phyloP scores from a whole-genome alignment of 2,329 filamentous ascomycete genomes.

The Talaromyces sp. region DNA sequence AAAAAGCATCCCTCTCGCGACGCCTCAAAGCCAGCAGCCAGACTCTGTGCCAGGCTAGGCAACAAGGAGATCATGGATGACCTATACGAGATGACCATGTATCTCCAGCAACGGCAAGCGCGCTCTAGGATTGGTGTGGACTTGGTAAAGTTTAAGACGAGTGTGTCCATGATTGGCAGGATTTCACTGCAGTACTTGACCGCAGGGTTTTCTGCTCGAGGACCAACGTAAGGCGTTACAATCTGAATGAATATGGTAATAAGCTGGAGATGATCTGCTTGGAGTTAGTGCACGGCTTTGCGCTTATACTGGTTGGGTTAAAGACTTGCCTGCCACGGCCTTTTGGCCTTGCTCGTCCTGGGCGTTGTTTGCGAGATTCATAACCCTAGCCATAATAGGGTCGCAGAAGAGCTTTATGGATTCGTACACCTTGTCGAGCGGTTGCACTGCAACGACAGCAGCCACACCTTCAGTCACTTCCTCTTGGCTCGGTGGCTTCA shows the following conservation, averaged over 20 bases:
- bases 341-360: constrained; percentile 78
- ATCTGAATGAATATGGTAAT: constrained; percentile 84
- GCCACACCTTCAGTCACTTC: constrained; percentile 96
- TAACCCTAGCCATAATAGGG: constrained; percentile 78
- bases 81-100: constrained; percentile 94
- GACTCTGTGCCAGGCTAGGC: constrained; percentile 78
- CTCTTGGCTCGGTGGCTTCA: constrained; percentile 84
- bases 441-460: constrained; percentile 82
- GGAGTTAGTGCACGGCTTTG: not conserved
- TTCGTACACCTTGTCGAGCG: constrained; percentile 71
- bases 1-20: constrained; percentile 94
- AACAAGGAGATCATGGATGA: constrained; percentile 83
- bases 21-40: constrained; percentile 76
- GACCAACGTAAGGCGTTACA: constrained; percentile 69
- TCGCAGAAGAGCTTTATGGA: constrained; percentile 91
- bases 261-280: constrained; percentile 76
- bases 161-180: constrained; percentile 78
- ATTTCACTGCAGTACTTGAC: constrained; percentile 97
- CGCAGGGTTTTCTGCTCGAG: constrained; percentile 74
- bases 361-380: constrained; percentile 80
- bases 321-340: constrained; percentile 66
- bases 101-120: constrained; percentile 90
- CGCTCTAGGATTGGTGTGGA: constrained; percentile 89
- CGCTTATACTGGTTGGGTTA: not conserved
- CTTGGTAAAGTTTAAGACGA: constrained; percentile 80